Percentiles rank a stretch among this genome's conserved stretches.
phyloP scores from a whole-genome alignment of 1,284 basidiomycete genomes.

The Leccinum angustisporum region DNA sequence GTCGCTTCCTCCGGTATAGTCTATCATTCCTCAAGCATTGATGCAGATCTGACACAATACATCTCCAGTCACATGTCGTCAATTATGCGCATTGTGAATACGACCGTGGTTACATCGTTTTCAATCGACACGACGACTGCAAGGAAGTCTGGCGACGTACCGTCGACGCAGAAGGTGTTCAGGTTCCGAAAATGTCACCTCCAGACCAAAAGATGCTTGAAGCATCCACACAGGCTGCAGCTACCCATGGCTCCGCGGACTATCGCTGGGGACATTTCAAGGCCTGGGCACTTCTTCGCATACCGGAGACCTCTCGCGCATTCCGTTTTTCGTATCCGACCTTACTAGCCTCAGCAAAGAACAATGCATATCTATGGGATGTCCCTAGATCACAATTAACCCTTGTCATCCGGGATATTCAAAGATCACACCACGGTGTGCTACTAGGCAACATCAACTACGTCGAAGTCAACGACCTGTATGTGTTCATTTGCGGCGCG shows the following conservation, averaged over 20 bases:
- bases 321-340: constrained; percentile 70
- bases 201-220: constrained; percentile 40
- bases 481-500: constrained; percentile 61
- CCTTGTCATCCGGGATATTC: constrained; percentile 47
- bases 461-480: constrained; percentile 60
- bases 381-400: constrained; percentile 47
- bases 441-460: constrained; percentile 51
- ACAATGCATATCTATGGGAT: constrained; percentile 59
- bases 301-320: constrained; percentile 50
- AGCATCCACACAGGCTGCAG: constrained; percentile 23
- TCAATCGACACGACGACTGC: constrained; percentile 53
- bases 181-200: constrained; percentile 27
- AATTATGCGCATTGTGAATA: constrained; percentile 71
- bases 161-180: constrained; percentile 29
- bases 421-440: constrained; percentile 25
- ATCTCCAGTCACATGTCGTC: constrained; percentile 50
- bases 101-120: constrained; percentile 66
- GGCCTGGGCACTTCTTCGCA: constrained; percentile 55
- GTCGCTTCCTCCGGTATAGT: constrained; percentile 46
- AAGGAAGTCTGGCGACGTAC: constrained; percentile 71
- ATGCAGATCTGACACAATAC: constrained; percentile 8
- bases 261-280: constrained; percentile 48
- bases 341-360: constrained; percentile 48
- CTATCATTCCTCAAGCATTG: neutral
- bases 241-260: constrained; percentile 8